Evolutionary conservation across 108 stramenopile genomes (phyloP).

Genomic region (Pseudonitzschia delicatissima): DNA sequence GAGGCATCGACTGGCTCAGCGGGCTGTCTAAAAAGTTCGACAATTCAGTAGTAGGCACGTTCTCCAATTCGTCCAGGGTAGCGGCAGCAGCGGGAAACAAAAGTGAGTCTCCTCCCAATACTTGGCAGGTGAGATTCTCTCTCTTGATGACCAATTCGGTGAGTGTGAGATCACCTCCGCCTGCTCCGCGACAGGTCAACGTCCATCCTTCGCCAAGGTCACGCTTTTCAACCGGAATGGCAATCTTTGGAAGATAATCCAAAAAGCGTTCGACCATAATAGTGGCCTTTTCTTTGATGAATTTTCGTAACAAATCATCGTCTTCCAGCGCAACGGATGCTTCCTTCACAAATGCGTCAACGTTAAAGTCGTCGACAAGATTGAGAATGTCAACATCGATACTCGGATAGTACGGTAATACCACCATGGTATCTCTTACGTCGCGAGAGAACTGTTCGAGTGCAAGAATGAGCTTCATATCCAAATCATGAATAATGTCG

Average conservation of each 20-base stretch:
- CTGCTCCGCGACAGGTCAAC: conserved; percentile 70
- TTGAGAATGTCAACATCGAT: conserved; percentile 86
- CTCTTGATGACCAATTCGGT: conserved; percentile 65
- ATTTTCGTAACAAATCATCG: conserved; percentile 51
- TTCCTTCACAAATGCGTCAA: conserved; percentile 70
- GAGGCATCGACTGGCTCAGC: not conserved
- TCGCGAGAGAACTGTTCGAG: conserved; percentile 72
- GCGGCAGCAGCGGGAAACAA: conserved; percentile 54
- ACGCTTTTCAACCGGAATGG: conserved; percentile 81
- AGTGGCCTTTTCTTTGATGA: conserved; percentile 68
- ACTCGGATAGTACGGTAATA: conserved; percentile 82
- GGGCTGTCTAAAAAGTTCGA: not conserved
- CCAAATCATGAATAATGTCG: conserved; percentile 76
- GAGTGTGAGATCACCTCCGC: conserved; percentile 77
- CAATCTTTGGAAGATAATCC: conserved; percentile 85
- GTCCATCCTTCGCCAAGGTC: conserved; percentile 84
- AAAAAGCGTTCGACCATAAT: conserved; percentile 76
- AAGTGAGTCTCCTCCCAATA: conserved; percentile 63
- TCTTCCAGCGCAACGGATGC: conserved; percentile 68
- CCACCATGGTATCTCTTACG: conserved; percentile 70
- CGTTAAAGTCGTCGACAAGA: conserved; percentile 79
- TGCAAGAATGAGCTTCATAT: conserved; percentile 65
- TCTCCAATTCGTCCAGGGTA: conserved; percentile 9
- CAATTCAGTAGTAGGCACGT: conserved; percentile 26
- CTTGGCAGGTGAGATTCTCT: conserved; percentile 18